Percentiles rank a stretch among this genome's conserved stretches.
Conservation (phyloP, 345 rosid genomes). For the Reutealis trisperma region DNA sequence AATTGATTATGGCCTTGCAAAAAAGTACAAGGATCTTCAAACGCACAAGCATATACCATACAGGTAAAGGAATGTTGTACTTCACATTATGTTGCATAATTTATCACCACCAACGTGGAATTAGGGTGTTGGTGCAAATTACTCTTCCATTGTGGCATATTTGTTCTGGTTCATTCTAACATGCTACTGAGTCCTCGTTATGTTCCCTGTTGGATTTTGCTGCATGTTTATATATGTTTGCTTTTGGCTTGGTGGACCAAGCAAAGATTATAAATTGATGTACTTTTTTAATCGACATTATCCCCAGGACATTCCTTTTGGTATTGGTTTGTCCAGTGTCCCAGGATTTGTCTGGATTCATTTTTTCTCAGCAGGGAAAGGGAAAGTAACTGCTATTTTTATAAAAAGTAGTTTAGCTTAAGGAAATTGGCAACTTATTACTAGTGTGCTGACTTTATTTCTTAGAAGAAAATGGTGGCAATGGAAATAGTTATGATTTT, state of each 20-base stretch:
- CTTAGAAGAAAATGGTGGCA: not conserved
- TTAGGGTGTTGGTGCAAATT: not conserved
- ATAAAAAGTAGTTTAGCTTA: not conserved
- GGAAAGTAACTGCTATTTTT: not conserved
- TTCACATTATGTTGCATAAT: not conserved
- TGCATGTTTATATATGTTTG: not conserved
- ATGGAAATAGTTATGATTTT: not conserved
- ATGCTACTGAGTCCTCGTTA: not conserved
- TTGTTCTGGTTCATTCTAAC: not conserved
- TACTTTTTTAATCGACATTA: not conserved
- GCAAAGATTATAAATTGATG: not conserved
- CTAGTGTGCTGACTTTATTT: not conserved
- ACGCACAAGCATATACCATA: conserved; percentile 41
- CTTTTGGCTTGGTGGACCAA: not conserved
- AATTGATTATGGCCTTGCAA: conserved; percentile 41
- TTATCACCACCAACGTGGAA: not conserved
- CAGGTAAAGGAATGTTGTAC: conserved; percentile 17
- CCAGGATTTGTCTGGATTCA: not conserved
- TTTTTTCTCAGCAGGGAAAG: not conserved
- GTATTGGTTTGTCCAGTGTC: not conserved
- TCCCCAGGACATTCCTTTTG: not conserved
- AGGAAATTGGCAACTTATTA: not conserved
- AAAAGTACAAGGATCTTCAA: conserved; percentile 38
- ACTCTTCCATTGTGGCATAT: not conserved
- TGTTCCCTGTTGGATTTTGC: not conserved